phyloP scores from a whole-genome alignment of 306 rosid genomes.

The Corylus americana region DNA sequence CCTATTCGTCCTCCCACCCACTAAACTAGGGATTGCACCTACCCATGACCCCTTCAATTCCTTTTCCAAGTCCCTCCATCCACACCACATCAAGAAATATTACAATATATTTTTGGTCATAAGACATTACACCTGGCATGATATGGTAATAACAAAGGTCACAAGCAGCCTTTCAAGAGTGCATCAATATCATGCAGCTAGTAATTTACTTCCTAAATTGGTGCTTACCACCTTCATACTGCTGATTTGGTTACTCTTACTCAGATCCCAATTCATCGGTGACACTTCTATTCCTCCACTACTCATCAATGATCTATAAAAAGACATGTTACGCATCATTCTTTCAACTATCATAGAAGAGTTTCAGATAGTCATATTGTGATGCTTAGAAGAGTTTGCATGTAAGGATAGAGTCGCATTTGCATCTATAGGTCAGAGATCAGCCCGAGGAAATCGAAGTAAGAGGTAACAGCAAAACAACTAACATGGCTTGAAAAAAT shows the following conservation, averaged over 20 bases:
- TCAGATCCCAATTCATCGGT: background rate
- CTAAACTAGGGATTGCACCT: too few relatives aligned
- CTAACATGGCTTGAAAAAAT: constrained; percentile 23
- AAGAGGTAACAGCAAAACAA: constrained; percentile 31
- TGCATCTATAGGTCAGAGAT: background rate
- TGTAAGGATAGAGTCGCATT: background rate
- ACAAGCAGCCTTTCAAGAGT: background rate
- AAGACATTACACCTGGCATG: background rate
- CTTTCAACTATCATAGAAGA: too few relatives aligned
- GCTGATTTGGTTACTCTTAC: background rate
- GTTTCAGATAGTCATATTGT: background rate
- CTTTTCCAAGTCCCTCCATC: background rate
- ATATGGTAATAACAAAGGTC: background rate
- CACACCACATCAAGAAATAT: background rate
- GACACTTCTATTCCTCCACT: background rate
- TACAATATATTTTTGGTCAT: background rate
- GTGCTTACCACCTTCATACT: background rate
- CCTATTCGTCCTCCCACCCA: too few relatives aligned
- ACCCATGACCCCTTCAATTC: background rate
- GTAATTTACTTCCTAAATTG: background rate
- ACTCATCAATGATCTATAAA: too few relatives aligned
- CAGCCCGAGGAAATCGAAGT: constrained; percentile 1
- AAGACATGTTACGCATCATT: too few relatives aligned
- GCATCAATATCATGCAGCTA: background rate
- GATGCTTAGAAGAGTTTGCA: constrained; percentile 24